phyloP scores from a whole-genome alignment of 2,329 filamentous ascomycete species.

The Blastomyces gilchristii region DNA sequence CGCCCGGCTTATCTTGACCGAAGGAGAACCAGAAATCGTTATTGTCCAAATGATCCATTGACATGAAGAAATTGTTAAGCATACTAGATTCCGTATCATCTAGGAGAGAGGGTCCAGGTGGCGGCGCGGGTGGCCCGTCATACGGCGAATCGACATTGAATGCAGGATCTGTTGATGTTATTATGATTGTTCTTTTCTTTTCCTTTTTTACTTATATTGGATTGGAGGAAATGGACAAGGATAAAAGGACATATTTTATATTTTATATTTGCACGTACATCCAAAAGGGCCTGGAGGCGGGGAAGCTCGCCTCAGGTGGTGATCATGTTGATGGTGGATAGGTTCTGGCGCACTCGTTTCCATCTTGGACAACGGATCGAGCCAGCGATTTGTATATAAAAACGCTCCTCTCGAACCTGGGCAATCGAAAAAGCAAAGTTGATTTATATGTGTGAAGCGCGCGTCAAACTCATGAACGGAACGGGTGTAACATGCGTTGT shows the following conservation, averaged over 20 bases:
- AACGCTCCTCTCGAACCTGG: not conserved
- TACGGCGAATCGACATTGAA: slow-evolving; percentile 28
- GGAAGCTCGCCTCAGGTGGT: slow-evolving; percentile 39
- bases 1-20: slow-evolving; percentile 10
- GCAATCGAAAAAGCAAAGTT: not conserved
- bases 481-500: slow-evolving; percentile 1
- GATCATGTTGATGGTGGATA: slow-evolving; percentile 23
- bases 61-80: slow-evolving; percentile 41
- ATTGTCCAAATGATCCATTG: slow-evolving; percentile 30
- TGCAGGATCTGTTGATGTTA: slow-evolving; percentile 23
- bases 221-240: not conserved
- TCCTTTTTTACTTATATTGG: not conserved
- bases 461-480: not conserved
- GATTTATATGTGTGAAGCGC: not conserved
- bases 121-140: slow-evolving; percentile 49
- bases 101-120: slow-evolving; percentile 55
- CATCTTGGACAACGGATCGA: slow-evolving; percentile 20
- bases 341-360: slow-evolving; percentile 25
- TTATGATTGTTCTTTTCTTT: not conserved
- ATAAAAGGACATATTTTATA: not conserved
- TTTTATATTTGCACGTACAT: slow-evolving; percentile 42
- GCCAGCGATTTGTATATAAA: not conserved
- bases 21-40: slow-evolving; percentile 30
- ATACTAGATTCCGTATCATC: slow-evolving; percentile 48
- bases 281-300: slow-evolving; percentile 54